Evolutionary conservation across 495 filamentous ascomycete species (phyloP), one percentile per base, ranked within the genome.

Genomic region (Xylaria longipes): DNA sequence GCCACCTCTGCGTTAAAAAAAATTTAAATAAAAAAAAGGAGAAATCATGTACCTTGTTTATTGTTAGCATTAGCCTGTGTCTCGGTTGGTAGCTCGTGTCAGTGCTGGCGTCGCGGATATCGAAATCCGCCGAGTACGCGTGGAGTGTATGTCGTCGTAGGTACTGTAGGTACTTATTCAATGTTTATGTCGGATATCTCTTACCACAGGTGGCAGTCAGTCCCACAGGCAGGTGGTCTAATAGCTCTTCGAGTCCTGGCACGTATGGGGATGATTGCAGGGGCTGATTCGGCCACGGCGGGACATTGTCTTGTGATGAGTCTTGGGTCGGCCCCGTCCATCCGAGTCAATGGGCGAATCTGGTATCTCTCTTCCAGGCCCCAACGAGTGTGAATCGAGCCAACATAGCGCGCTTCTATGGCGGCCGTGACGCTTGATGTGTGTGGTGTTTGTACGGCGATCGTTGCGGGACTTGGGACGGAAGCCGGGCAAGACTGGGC

Each of bases 291-390:
- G 62, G 62, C 41, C 46, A 54, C 64, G 27, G 31, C 43, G 64
- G 46, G 45, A 46, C 46, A 54, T 52, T 52, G 43, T 46, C 64
- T 66, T 66, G 46, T 66, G 64, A 66, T 11, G 33, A 66, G 43
- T 43, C 43, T 54, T 39, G 65, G 46, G 22, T 56, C 48, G 48
- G 14, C 46, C 45, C 45, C 46, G 64, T 66, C 33, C 29, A 66
- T 27, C 46, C 65, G 48, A 67, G 15, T 56, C 33, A 50, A 31
- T 56, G 33, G n/a, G n/a, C 46, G 65, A 56, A 67, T 43, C 65
- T 67, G 33, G 46, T 33, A 66, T 66, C 63, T 66, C 31, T 14
- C n/a, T n/a, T n/a, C n/a, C n/a, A 22, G 22, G 31, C 63, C 45
- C 29, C 33, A 60, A 11, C 6, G 11, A 37, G 9, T 37, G 57